These are phyloP conservation scores for Lophiotrema nucula DNA, from an alignment of 495 filamentous ascomycete genomes.

Conservation along the genomic window DNA sequence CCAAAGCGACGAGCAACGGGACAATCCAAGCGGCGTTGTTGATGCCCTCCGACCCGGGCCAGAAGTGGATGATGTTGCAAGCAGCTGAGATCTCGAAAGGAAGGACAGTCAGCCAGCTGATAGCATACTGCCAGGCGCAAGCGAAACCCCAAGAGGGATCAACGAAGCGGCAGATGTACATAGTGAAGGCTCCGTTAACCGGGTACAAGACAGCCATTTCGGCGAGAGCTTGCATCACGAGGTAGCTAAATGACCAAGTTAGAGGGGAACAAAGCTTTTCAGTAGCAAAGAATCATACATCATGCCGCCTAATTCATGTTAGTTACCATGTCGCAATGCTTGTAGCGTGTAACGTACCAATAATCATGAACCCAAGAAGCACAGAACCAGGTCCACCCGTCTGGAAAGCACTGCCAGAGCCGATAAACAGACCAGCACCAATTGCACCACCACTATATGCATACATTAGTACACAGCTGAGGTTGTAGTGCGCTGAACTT, in stretches of 20 bases:
- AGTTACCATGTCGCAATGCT: constrained; percentile 6
- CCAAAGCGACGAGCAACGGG: constrained; percentile 37
- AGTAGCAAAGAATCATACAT: constrained; percentile 33
- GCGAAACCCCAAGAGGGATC: constrained; percentile 58
- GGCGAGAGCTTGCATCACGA: constrained; percentile 61
- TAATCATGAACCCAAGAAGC: constrained; percentile 51
- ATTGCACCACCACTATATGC: constrained; percentile 42
- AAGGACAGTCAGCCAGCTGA: constrained; percentile 47
- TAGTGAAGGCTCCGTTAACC: constrained; percentile 61
- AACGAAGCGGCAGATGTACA: constrained; percentile 54
- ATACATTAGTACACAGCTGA: no score
- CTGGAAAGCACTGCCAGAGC: constrained; percentile 34
- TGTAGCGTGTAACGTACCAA: constrained; percentile 40
- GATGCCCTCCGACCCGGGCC: constrained; percentile 49
- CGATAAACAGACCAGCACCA: constrained; percentile 43
- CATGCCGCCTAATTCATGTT: constrained; percentile 12
- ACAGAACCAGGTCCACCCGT: constrained; percentile 38
- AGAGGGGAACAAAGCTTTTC: constrained; percentile 18
- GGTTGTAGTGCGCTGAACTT: no score
- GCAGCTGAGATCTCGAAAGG: constrained; percentile 54
- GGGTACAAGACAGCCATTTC: constrained; percentile 71
- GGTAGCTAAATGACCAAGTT: constrained; percentile 46
- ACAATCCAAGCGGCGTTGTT: constrained; percentile 11
- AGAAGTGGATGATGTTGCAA: constrained; percentile 59
- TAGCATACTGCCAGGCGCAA: constrained; percentile 53